phyloP scores from a whole-genome alignment of 2,329 filamentous ascomycete genomes.

The Penicillium sp. region DNA sequence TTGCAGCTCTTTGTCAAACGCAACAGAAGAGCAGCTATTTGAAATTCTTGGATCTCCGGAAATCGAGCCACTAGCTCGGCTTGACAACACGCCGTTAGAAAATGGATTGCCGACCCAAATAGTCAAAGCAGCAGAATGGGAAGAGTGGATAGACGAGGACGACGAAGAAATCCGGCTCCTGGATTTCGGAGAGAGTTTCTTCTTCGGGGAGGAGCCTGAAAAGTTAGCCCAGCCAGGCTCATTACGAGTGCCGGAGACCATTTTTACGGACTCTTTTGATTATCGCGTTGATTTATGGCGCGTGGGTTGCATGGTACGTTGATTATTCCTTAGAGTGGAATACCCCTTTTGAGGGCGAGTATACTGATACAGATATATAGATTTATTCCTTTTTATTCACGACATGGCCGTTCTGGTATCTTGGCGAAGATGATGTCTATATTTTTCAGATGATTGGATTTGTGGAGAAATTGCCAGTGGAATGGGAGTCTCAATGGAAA shows the following conservation, averaged over 20 bases:
- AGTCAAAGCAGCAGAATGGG: constrained; percentile 23
- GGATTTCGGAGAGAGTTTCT: constrained; percentile 24
- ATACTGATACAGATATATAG: constrained; percentile 10
- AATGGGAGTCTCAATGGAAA: constrained; percentile 19
- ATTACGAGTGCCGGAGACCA: constrained; percentile 29
- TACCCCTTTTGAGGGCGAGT: background rate
- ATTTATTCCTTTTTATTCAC: constrained; percentile 21
- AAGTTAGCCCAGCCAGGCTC: constrained; percentile 20
- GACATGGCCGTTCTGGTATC: constrained; percentile 15
- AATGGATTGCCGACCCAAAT: constrained; percentile 21
- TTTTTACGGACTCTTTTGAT: constrained; percentile 28
- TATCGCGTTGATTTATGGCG: constrained; percentile 33
- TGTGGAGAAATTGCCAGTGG: constrained; percentile 15
- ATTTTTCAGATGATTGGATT: constrained; percentile 21
- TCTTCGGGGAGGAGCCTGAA: constrained; percentile 17
- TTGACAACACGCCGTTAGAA: constrained; percentile 20
- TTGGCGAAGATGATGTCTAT: constrained; percentile 13
- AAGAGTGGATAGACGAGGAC: constrained; percentile 24
- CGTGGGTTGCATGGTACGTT: constrained; percentile 21
- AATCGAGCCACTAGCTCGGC: constrained; percentile 14
- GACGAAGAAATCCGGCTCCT: constrained; percentile 23
- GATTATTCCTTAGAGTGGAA: constrained; percentile 1
- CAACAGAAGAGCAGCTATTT: constrained; percentile 18
- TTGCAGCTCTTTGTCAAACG: constrained; percentile 10
- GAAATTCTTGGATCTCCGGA: constrained; percentile 16